Evolutionary conservation across 2,329 filamentous ascomycete genomes (phyloP), one percentile per base, ranked within the genome.

Genomic region (Arthrinium phaeospermum): DNA sequence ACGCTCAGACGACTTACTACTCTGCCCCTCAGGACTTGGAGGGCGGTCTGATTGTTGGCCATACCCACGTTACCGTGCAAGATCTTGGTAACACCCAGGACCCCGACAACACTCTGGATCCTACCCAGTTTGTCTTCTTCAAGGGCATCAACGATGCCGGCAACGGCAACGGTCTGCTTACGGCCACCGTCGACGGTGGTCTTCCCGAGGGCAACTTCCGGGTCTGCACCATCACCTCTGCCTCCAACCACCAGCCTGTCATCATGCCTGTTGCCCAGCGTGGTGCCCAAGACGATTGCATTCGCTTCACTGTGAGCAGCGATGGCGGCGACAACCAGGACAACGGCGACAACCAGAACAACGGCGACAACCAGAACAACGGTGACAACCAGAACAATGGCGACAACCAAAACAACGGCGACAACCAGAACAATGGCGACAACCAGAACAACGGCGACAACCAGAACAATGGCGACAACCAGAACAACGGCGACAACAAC

Each of bases 191-290:
- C 34, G 81, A 82, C 0, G 88, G 86, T 71, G 90, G 90, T 76
- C 87, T 92, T 1, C 88, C 89, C 3, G 83, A 85, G 2, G 90
- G 90, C 47, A 90, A 88, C 83, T 92, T 91, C 82, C 89, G 90
- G 75, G 81, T 91, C 74, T 92, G 90, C 85, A 89, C 87, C 76
- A 90, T 92, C 87, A 85, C 86, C 30, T 82, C 86, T 71, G 82
- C 90, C 22, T 83, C 89, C 75, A 92, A 92, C 84, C 90, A 92
- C 78, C 90, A 91, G 82, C 89, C 89, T 72, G 88, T 91, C 13
- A 78, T 91, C 72, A 91, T 91, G 90, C 90, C 90, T 69, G 86
- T 92, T 70, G 90, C 90, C 71, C 90, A 92, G 82, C 88, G 90
- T 80, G 90, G 90, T 80, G 85, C 88, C 51, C 90, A 91, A 79